phyloP scores from a whole-genome alignment of 1,139 yeast species.

The Blastobotrys raffinosifermentans region DNA sequence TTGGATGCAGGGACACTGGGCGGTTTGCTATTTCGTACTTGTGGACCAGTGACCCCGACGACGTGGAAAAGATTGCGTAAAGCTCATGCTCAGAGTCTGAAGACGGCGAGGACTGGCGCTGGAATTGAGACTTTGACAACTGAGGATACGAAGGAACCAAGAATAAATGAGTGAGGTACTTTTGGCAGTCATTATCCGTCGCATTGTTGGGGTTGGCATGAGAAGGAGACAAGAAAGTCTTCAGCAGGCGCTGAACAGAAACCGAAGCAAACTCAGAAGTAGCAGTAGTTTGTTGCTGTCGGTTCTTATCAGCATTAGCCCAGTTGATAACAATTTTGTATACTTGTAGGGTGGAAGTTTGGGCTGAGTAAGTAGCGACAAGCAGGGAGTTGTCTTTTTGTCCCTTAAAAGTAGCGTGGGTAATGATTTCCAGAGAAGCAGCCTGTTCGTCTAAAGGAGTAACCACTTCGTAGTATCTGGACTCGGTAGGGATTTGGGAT shows the following conservation, averaged over 20 bases:
- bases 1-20: constrained; percentile 31
- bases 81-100: constrained; percentile 37
- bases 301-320: constrained; percentile 37
- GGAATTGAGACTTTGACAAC: constrained; percentile 8
- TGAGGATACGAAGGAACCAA: constrained; percentile 24
- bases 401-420: constrained; percentile 58
- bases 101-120: constrained; percentile 17
- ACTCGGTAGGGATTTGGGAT: constrained; percentile 26
- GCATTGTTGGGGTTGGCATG: neutral
- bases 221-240: constrained; percentile 13
- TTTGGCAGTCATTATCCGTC: constrained; percentile 6
- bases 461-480: constrained; percentile 27
- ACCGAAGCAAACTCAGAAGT: constrained; percentile 17
- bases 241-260: constrained; percentile 13
- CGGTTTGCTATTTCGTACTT: constrained; percentile 24
- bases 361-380: constrained; percentile 43
- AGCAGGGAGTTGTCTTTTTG: constrained; percentile 45
- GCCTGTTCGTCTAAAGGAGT: constrained; percentile 20
- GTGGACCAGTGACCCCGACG: constrained; percentile 18
- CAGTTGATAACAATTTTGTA: constrained; percentile 51
- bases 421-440: constrained; percentile 19
- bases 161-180: constrained; percentile 26
- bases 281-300: constrained; percentile 8
- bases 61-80: constrained; percentile 29
- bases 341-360: constrained; percentile 40